Evolutionary conservation across 768 basidiomycete species (phyloP), one percentile per base, ranked within the genome.

Genomic region (Tubosaeta sp.): DNA sequence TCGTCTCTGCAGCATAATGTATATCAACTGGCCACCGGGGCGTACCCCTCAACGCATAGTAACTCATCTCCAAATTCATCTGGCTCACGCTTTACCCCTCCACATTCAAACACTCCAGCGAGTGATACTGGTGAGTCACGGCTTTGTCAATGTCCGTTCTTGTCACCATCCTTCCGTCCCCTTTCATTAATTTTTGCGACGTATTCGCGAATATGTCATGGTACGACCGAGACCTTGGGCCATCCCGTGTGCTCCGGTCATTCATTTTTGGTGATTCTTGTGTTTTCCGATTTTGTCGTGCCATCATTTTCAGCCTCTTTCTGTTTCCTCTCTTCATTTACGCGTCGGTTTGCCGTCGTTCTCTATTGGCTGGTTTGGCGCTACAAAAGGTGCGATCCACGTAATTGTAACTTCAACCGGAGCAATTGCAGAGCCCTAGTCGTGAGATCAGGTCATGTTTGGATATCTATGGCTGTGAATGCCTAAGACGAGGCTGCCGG

Each of bases 41-140:
- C 59, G 1, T 44, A 54, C 35, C 50, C 40, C 6, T 58, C 57
- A 13, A 16, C 52, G 21, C 56, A 40, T 8, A 24, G 58, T 1
- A 55, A 49, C 3, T 54, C 67, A 4, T 58, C 65, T 29, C 54
- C 65, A 10, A 58, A 48, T 5, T 44, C 62, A 18, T 45, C 57
- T 3, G 55, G 61, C 43, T 51, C 64, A 16, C 51, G 53, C 4
- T 51, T 59, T 46, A 65, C 64, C 2, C 56, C 64, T 14, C 53
- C 67, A 25, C 60, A 68, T 18, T 49, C 62, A 7, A 55, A 57
- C 11, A 66, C 65, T 9, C 64, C 65, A 25, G 52, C 51, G 24
- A 67, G 67, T 14, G 65, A 66, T 32, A 21, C 43, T 2, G 62
- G 65, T 69, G 52, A 66, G 65, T 60, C 27, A 19, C 16, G 1